Evolutionary conservation across 164 flowering plant species (phyloP), one percentile per base, ranked within the genome.

Genomic region (Umbellularia californica): DNA sequence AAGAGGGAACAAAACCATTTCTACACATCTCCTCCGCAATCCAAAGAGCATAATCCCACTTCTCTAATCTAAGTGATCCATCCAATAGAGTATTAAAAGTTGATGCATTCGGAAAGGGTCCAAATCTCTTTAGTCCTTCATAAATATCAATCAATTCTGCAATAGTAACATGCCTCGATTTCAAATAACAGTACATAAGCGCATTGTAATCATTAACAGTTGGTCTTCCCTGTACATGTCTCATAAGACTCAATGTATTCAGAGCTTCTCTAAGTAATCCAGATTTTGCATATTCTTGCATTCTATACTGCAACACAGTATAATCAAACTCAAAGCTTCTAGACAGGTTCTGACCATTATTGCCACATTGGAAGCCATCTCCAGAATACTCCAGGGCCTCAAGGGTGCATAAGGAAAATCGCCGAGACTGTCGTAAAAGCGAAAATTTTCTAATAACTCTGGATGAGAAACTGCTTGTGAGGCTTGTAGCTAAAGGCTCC

Each of bases 141-240:
- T 77, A 80, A 4, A 88, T 50, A 60, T 72, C 73, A 69, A 80
- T 19, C 22, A 86, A 62, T 5, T 76, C 78, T 9, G 72, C 75
- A 22, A 78, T 23, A 11, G 22, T 24, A 14, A 80, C 84, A 63
- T 77, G 60, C 11, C 47, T 60, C 0, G 87, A 83, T 72, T 75
- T 83, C 68, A 85, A 70, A 72, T 81, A 85, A 65, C 74, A 73
- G 65, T 83, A 74, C 30, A 89, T 76, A 74, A 87, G 76, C 28
- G 85, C 72, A 82, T 87, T 87, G 23, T 80, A 85, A 68, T 87
- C 87, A 71, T 77, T 51, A 11, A 84, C 84, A 55, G 83, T 80
- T 0, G 89, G 88, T 55, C 79, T 86, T 11, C 84, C 86, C 9
- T 65, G 33, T 7, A 83, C 27, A 25, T 52, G 41, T 55, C 67